A percentile compares a stretch with the other conserved stretches of the same genome.
Conservation (phyloP, 2,329 filamentous ascomycete genomes). For the Acrocalymma vagum region DNA sequence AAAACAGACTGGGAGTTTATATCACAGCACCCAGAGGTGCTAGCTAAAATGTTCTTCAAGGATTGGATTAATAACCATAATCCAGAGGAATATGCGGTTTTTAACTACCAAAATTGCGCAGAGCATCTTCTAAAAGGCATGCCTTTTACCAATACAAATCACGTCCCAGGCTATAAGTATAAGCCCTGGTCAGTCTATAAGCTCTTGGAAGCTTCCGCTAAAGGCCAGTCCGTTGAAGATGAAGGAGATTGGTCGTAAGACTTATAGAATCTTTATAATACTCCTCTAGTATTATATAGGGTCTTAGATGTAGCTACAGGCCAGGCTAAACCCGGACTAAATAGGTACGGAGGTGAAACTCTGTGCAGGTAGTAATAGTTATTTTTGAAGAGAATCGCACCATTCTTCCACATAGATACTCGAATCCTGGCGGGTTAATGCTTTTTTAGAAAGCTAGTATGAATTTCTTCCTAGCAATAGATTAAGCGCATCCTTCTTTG, state of each 20-base stretch:
- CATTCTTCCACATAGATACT: too few species aligned
- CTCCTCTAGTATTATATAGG: too few species aligned
- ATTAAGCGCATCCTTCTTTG: too few species aligned
- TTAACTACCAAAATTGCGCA: slow-evolving; percentile 11
- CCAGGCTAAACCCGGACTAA: too few species aligned
- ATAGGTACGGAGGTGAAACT: too few species aligned
- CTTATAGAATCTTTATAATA: too few species aligned
- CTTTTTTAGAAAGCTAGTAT: too few species aligned
- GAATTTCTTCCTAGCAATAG: too few species aligned
- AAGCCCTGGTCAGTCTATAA: slow-evolving; percentile 9
- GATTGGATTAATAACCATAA: slow-evolving; percentile 14
- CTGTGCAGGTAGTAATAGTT: too few species aligned
- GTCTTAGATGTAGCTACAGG: too few species aligned
- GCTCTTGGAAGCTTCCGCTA: slow-evolving; percentile 5
- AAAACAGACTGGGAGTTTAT: slow-evolving; percentile 7
- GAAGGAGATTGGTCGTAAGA: slow-evolving; percentile 8
- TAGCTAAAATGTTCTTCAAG: slow-evolving; percentile 7
- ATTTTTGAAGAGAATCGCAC: too few species aligned
- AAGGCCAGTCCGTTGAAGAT: slow-evolving; percentile 3
- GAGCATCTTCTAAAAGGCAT: slow-evolving; percentile 1
- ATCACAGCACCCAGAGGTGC: slow-evolving; percentile 5
- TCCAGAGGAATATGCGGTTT: slow-evolving; percentile 13
- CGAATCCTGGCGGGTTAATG: too few species aligned
- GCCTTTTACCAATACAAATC: slow-evolving; percentile 12
- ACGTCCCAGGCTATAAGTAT: slow-evolving; percentile 3